A percentile compares a stretch with the other conserved stretches of the same genome.
These are phyloP conservation scores for Penicillium sp. DNA, from an alignment of 2,329 filamentous ascomycete genomes.

Conservation along the genomic window DNA sequence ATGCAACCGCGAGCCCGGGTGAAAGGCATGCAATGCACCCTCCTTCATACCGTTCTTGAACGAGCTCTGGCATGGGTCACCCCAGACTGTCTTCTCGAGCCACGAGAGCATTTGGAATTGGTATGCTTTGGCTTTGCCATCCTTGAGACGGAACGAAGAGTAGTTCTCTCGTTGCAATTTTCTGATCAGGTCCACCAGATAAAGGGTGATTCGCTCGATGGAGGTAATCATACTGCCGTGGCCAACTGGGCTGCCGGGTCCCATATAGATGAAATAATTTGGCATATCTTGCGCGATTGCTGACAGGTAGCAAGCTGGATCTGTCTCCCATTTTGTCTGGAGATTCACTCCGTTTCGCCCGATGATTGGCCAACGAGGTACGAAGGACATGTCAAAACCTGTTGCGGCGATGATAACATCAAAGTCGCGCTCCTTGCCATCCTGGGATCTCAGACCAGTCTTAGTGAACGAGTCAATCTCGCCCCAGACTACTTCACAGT, in stretches of 20 bases:
- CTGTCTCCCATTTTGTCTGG: slow-evolving; percentile 20
- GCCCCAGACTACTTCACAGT: slow-evolving; percentile 21
- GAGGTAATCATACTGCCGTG: not conserved
- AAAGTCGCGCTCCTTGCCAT: slow-evolving; percentile 22
- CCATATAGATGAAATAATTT: slow-evolving; percentile 27
- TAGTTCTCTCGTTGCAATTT: not conserved
- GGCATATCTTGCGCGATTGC: slow-evolving; percentile 20
- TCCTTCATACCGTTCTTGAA: not conserved
- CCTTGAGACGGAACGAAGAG: not conserved
- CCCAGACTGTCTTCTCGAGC: not conserved
- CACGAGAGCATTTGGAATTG: not conserved
- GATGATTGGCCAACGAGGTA: slow-evolving; percentile 36
- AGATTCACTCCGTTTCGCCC: slow-evolving; percentile 27
- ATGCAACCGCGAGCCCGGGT: not conserved
- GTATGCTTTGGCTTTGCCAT: not conserved
- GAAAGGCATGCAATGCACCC: not conserved
- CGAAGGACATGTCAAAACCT: slow-evolving; percentile 43
- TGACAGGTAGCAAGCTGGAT: slow-evolving; percentile 27
- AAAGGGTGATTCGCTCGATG: not conserved
- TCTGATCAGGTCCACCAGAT: not conserved
- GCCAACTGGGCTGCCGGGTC: not conserved
- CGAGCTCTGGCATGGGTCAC: not conserved
- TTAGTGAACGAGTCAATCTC: slow-evolving; percentile 25
- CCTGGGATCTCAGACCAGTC: slow-evolving; percentile 19
- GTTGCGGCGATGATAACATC: slow-evolving; percentile 42